Conservation (phyloP, 768 basidiomycete species). For the Hygrocybe coccinea region DNA sequence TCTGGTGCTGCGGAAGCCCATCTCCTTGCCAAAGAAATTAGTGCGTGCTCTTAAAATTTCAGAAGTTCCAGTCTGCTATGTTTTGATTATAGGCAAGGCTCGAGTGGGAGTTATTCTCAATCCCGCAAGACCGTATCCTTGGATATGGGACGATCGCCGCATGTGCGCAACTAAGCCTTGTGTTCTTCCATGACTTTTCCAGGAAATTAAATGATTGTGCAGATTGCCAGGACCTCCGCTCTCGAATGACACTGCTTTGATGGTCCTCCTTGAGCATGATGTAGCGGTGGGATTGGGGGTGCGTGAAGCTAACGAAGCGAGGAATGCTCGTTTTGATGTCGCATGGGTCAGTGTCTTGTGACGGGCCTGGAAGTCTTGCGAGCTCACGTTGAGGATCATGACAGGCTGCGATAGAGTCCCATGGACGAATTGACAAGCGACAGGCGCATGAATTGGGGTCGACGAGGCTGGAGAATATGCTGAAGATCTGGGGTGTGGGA, state of each 20-base stretch:
- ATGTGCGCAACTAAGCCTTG: conserved; percentile 57
- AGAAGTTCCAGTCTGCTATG: neutral
- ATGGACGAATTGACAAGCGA: conserved; percentile 37
- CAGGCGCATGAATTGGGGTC: conserved; percentile 44
- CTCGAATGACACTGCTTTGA: conserved; percentile 56
- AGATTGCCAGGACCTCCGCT: conserved; percentile 75
- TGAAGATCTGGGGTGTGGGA: conserved; percentile 23
- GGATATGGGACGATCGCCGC: conserved; percentile 64
- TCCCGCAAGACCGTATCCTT: conserved; percentile 63
- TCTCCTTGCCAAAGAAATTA: conserved; percentile 64
- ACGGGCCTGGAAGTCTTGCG: neutral
- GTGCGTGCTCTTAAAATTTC: conserved; percentile 24
- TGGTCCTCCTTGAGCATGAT: conserved; percentile 59
- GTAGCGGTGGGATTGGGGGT: conserved; percentile 78
- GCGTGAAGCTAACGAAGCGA: conserved; percentile 63
- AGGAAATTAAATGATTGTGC: neutral
- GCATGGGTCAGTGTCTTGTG: conserved; percentile 58
- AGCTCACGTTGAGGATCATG: conserved; percentile 3
- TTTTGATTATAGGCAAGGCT: conserved; percentile 36
- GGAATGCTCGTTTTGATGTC: conserved; percentile 70
- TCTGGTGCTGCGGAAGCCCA: conserved; percentile 59
- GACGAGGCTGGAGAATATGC: conserved; percentile 38
- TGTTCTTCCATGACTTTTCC: too few species aligned
- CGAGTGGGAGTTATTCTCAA: conserved; percentile 48
- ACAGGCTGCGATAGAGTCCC: conserved; percentile 47